Evolutionary conservation across 495 filamentous ascomycete species (phyloP).

Genomic region (Aspergillus hancockii): DNA sequence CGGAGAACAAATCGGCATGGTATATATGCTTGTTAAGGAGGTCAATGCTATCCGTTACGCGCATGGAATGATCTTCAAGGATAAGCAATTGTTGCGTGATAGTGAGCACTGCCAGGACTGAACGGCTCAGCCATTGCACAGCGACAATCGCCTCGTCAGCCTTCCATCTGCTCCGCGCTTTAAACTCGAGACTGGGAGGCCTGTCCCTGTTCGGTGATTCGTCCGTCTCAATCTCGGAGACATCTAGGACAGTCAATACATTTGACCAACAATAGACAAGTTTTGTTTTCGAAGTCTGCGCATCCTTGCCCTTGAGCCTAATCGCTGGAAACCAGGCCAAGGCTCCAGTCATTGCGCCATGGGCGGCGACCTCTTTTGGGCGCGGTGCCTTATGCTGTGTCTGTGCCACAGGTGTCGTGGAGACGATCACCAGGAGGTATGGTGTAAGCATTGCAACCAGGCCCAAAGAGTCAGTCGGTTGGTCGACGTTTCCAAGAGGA

Average conservation of each 20-base stretch:
- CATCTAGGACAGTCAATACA: constrained; percentile 85
- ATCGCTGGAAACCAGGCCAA: constrained; percentile 97
- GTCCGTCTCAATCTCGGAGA: constrained; percentile 66
- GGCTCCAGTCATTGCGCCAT: constrained; percentile 89
- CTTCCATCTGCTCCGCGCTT: constrained; percentile 84
- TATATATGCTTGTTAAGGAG: constrained; percentile 90
- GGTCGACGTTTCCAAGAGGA: constrained; percentile 88
- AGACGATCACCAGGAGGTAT: constrained; percentile 93
- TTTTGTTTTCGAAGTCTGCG: constrained; percentile 57
- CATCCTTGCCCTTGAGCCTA: constrained; percentile 75
- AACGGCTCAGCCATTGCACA: constrained; percentile 94
- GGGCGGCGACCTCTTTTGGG: constrained; percentile 85
- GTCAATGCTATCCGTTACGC: constrained; percentile 91
- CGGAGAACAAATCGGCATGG: constrained; percentile 83
- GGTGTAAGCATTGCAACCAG: constrained; percentile 95
- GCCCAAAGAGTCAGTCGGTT: constrained; percentile 83
- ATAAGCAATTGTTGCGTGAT: constrained; percentile 92
- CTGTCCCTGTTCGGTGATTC: constrained; percentile 65
- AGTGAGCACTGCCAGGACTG: constrained; percentile 86
- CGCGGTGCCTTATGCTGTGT: constrained; percentile 91
- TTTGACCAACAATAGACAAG: constrained; percentile 99
- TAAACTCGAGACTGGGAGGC: constrained; percentile 76
- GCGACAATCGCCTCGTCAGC: constrained; percentile 94
- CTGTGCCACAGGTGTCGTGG: constrained; percentile 91
- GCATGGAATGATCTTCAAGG: constrained; percentile 83